These are phyloP conservation scores for Trifolium dubium DNA, from an alignment of 306 rosid genomes.

Conservation along the genomic window DNA sequence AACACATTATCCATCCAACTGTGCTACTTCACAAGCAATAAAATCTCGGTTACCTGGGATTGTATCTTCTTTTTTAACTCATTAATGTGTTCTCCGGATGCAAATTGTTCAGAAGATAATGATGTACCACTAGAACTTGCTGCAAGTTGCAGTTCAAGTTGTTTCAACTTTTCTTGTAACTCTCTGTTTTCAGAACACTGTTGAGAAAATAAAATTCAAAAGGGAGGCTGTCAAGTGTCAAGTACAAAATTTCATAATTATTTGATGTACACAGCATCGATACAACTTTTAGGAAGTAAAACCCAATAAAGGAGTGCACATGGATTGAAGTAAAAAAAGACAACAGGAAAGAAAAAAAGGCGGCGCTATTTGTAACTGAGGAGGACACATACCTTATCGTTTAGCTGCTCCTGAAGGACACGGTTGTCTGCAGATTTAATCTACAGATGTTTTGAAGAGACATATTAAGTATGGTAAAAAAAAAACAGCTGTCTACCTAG, in stretches of 20 bases:
- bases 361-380: conserved; percentile 5
- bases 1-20: conserved; percentile 22
- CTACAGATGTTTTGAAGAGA: conserved; percentile 50
- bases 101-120: conserved; percentile 49
- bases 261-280: conserved; percentile 27
- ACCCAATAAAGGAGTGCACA: conserved; percentile 17
- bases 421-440: conserved; percentile 96
- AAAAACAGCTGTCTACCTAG: conserved; percentile 12
- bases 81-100: conserved; percentile 62
- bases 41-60: conserved; percentile 65
- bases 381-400: conserved; percentile 66
- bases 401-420: conserved; percentile 91
- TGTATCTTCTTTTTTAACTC: conserved; percentile 84
- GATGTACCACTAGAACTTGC: conserved; percentile 50
- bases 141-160: conserved; percentile 69
- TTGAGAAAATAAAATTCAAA: conserved; percentile 38
- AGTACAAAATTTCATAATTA: conserved; percentile 11
- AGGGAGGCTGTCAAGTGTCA: conserved; percentile 32
- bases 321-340: conserved; percentile 10
- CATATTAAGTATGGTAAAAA: conserved; percentile 9
- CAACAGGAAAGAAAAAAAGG: background rate
- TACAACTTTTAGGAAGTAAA: conserved; percentile 12
- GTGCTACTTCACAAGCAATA: conserved; percentile 21
- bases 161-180: conserved; percentile 69
- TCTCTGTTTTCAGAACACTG: conserved; percentile 86